Base-by-base conservation (phyloP, 2,329 filamentous ascomycete species). In the Didymella exigua region DNA sequence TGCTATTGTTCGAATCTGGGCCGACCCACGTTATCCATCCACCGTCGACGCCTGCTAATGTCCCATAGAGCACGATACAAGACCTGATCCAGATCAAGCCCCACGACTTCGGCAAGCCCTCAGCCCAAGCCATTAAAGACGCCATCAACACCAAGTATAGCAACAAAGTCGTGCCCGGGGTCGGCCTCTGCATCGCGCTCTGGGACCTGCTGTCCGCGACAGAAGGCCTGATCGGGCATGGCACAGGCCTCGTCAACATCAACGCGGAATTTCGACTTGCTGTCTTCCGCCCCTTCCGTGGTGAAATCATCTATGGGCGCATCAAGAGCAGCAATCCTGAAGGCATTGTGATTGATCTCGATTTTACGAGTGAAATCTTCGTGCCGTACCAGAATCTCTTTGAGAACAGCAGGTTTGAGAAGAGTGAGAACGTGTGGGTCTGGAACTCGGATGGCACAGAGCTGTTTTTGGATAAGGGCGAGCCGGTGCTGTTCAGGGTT, bases 141-240 rank as follows among this genome's bases (percentile, higher is more conserved):
- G 95, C 95, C 68, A 95, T 99, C 78, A 98, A 99, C 74, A 84
- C 87, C 60, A 99, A 99, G 78, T 99, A 97, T 76, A 87, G 93
- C 56, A 97, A 99, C 78, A 95, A 93, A 77, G 89, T 91, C 92
- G 91, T 99, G 58, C 93, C 96, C 73, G 95, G 95, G 71, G 88
- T 98, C 55, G 95, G 95, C 10, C 86, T 99, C 4, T 97, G 92
- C 71, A 89, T 99, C 65, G 93, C 90, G 71, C 86, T 99, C 67
- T 97, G 95, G 78, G 95, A 98, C 72, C 81, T 99, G 11, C 79
- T 96, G 5, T 90, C 89, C 77, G 86, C 91, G 0, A 96, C 93
- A 0, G 95, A 99, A 75, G 95, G 95, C 26, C 80, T 97, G 23
- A 96, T 99, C 63, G 93, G 93, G 24, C 91, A 97, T 75, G 93